Evolutionary conservation across 345 rosid species (phyloP), one percentile per base, ranked within the genome.

Genomic region (Citrus sp.): DNA sequence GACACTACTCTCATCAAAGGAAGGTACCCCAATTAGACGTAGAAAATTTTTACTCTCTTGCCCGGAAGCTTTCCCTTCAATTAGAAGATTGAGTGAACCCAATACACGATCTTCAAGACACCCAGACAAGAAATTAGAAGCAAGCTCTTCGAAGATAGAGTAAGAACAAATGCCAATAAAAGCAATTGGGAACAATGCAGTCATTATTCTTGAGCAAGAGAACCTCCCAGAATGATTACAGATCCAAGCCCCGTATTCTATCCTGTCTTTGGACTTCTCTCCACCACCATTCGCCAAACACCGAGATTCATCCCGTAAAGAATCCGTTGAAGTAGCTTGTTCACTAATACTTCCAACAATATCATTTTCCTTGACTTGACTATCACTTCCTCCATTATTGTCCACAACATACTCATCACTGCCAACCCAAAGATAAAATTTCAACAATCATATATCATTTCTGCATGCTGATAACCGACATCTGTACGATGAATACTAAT

Each of bases 1-100:
- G 77, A 85, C 51, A 73, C 80, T 75, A 63, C 76, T 76, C 34
- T 87, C 92, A 54, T 86, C 88, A 74, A 81, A 86, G 16, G 88
- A 88, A 1, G 93, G 94, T 77, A 88, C 72, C 82, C 98, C 96
- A 64, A 92, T 78, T 51, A 90, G 81, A 77, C 78, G 86, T 77
- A 94, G 84, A 70, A 90, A 89, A 87, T 88, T 89, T 49, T 80
- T 64, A 70, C 84, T 67, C 59, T 90, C 97, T 78, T 85, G 77
- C 28, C 92, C 93, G n/a, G 93, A 86, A 78, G 96, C 86, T 86
- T 89, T 87, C 80, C 93, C 93, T 85, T 89, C 86, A 74, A 89
- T 85, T 55, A 92, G 78, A 55, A 78, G 85, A 88, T 81, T 80
- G 28, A 94, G 87, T 2, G 98, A 88, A 73, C 73, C 77, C 78